A percentile compares a stretch with the other conserved stretches of the same genome.
Conservation (phyloP, 176 grass and related monocot species). For the Triticum aestivum region IWGSC_CS_RefSeq_v2.1 NC_057814.1:633356021-633356520, state of each 20-base stretch:
- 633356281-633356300: too few relatives aligned
- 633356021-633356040: too few relatives aligned
- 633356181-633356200: constrained; percentile 26
- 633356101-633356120: constrained; percentile 51
- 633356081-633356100: constrained; percentile 43
- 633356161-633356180: constrained; percentile 39
- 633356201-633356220: constrained; percentile 51
- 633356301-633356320: too few relatives aligned
- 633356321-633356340: background rate
- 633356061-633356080: constrained; percentile 22
- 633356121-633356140: constrained; percentile 58
- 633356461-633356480: too few relatives aligned
- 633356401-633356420: background rate
- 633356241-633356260: constrained; percentile 20
- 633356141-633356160: constrained; percentile 57
- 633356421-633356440: background rate
- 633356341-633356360: background rate
- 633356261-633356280: too few relatives aligned
- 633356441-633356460: too few relatives aligned
- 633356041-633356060: too few relatives aligned
- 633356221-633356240: constrained; percentile 56
- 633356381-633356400: background rate
- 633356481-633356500: too few relatives aligned
- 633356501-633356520: too few relatives aligned
- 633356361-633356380: background rate